Percentiles rank a stretch among this genome's conserved stretches.
Evolutionary conservation across 352 stramenopile species (phyloP).

Genomic region (Pythium grandisporangium): DNA sequence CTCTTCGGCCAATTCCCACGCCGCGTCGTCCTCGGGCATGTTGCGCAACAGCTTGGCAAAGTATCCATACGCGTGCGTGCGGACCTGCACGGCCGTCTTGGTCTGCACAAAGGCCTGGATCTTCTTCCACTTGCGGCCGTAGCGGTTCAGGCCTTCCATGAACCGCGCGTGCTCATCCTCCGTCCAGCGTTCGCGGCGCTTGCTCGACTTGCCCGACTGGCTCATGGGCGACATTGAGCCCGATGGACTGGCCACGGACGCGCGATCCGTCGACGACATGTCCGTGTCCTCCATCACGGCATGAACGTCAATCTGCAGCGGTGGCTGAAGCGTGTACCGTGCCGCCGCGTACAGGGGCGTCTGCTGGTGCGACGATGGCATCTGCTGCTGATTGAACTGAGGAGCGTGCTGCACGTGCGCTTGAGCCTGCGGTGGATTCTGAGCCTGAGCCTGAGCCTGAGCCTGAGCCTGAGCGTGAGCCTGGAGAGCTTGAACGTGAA

Average conservation of each 20-base stretch:
- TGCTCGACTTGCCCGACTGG: slow-evolving; percentile 51
- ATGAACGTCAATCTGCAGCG: slow-evolving; percentile 6
- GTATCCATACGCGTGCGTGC: slow-evolving; percentile 83
- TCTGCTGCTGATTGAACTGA: too few relatives aligned
- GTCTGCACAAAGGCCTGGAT: slow-evolving; percentile 82
- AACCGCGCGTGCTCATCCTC: slow-evolving; percentile 77
- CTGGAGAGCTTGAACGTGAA: too few relatives aligned
- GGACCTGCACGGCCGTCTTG: slow-evolving; percentile 79
- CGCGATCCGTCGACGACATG: slow-evolving; percentile 17
- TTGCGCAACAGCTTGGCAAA: slow-evolving; percentile 82
- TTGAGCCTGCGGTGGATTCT: too few relatives aligned
- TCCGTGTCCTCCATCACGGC: slow-evolving; percentile 5
- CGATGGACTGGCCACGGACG: slow-evolving; percentile 15
- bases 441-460: too few relatives aligned
- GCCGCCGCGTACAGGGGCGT: slow-evolving; percentile 9
- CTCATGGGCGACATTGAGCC: slow-evolving; percentile 42
- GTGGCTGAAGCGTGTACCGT: slow-evolving; percentile 9
- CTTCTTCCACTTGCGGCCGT: slow-evolving; percentile 85
- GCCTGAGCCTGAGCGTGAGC: too few relatives aligned
- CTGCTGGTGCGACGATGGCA: not conserved
- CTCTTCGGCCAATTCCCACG: slow-evolving; percentile 73
- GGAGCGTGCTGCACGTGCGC: too few relatives aligned
- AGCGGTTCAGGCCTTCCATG: slow-evolving; percentile 81
- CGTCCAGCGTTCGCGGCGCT: slow-evolving; percentile 74
- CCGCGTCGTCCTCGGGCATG: slow-evolving; percentile 76